Base-by-base conservation (phyloP, 148 eudicot genomes). In the Nepenthes gracilis region DNA sequence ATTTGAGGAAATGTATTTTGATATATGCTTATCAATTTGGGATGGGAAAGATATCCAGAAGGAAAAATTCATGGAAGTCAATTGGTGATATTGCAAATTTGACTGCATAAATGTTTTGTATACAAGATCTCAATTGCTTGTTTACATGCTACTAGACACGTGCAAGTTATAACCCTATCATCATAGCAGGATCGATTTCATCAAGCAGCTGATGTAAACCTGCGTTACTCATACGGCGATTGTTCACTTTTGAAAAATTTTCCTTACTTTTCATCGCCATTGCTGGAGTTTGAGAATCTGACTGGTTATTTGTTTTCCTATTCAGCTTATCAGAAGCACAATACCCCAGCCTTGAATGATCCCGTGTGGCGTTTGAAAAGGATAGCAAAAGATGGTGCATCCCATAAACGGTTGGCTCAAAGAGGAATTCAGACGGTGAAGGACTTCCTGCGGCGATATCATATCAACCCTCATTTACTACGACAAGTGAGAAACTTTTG, bases 401-500 rank as follows among this genome's bases (percentile, higher is more conserved):
- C 54, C 12, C 63, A 62, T 52, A 35, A 43, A 59, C 52, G 67
- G 55, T 40, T 74, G 55, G 37, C 2, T n/a, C 62, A 45, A 0
- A 43, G 12, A 12, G 5, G 32, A 33, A 49, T 78, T 48, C 14
- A 47, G n/a, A 71, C 66, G 2, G 74, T 78, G 61, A 57, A 60
- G 15, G 78, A 67, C 12, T 67, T 77, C 53, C 63, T 74, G 35
- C 70, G 23, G 56, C 40, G 56, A 11, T 64, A 58, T 55, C 49
- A 69, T 43, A 56, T 38, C 4, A 48, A 77, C 64, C 68, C 68
- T 53, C 15, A 51, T 14, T 12, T 36, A 2, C 65, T 62, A n/a
- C 84, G 88, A 12, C 36, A 65, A 6, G 97, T 92, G 76, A 83
- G 86, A 55, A 49, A 6, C 13, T 2, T 10, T 10, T 49, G 15